Evolutionary conservation across 2,329 filamentous ascomycete species (phyloP).

Genomic region (Neonectria sp.): DNA sequence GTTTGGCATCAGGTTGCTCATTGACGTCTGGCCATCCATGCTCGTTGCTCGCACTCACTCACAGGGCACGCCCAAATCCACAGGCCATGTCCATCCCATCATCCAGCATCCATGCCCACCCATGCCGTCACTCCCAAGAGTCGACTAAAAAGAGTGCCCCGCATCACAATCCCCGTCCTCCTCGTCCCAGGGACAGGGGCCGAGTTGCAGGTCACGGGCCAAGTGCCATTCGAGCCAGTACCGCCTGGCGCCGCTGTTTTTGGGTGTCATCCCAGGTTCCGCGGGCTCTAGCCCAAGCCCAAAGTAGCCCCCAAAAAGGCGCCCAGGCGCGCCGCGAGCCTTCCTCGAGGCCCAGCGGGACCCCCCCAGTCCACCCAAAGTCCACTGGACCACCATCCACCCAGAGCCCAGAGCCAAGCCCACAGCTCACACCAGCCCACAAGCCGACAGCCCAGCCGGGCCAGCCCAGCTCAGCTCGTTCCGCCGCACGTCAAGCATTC

Average conservation of each 20-base stretch:
- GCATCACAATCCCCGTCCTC: constrained; percentile 42
- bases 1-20: constrained; percentile 29
- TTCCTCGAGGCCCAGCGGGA: constrained; percentile 32
- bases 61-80: constrained; percentile 4
- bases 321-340: constrained; percentile 37
- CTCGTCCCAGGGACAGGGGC: constrained; percentile 29
- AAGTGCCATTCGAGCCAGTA: constrained; percentile 40
- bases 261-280: constrained; percentile 42
- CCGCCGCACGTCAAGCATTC: constrained; percentile 47
- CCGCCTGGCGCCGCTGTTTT: constrained; percentile 36
- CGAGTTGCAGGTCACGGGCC: constrained; percentile 39
- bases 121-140: constrained; percentile 46
- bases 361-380: constrained; percentile 35
- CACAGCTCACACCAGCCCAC: constrained; percentile 32
- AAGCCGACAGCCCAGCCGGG: constrained; percentile 22
- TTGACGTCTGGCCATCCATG: constrained; percentile 13
- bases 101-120: constrained; percentile 18
- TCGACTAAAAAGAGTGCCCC: constrained; percentile 46
- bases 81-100: constrained; percentile 1
- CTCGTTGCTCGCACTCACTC: not conserved
- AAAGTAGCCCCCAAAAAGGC: constrained; percentile 29
- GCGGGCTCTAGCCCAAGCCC: constrained; percentile 33
- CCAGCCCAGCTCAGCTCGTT: constrained; percentile 47
- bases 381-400: constrained; percentile 6
- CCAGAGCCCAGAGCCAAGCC: constrained; percentile 35